A percentile compares a stretch with the other conserved stretches of the same genome.
Conservation (phyloP, 1,284 basidiomycete species). For the Fomitiporia mediterranea region DNA sequence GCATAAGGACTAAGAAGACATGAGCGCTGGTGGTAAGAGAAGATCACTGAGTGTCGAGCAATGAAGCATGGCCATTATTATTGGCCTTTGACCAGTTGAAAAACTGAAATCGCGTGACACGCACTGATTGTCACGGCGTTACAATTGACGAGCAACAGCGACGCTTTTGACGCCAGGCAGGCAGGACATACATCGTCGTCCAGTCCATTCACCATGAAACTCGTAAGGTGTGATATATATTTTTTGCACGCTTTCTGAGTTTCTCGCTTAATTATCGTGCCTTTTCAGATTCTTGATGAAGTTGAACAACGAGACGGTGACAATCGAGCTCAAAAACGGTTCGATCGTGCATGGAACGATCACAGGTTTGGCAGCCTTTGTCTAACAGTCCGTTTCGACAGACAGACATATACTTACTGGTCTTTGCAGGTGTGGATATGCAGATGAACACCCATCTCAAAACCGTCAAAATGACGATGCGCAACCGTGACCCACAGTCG, state of each 20-base stretch:
- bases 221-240: slow-evolving; percentile 23
- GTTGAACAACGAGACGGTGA: slow-evolving; percentile 98
- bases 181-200: neutral
- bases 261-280: no score
- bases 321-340: slow-evolving; percentile 97
- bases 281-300: slow-evolving; percentile 92
- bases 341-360: slow-evolving; percentile 95
- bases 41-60: no score
- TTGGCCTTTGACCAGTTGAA: no score
- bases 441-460: slow-evolving; percentile 98
- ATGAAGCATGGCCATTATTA: no score
- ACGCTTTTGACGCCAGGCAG: neutral
- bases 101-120: no score
- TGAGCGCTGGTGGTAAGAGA: no score
- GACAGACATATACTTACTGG: neutral
- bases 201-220: slow-evolving; percentile 23
- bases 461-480: slow-evolving; percentile 92
- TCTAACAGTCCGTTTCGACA: no score
- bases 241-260: slow-evolving; percentile 3
- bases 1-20: no score
- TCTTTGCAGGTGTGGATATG: slow-evolving; percentile 78
- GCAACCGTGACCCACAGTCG: slow-evolving; percentile 78
- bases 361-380: slow-evolving; percentile 61
- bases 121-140: no score
- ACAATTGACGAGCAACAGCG: no score